Conservation (phyloP, 2,329 filamentous ascomycete species). For the Trichoderma sp. region DNA sequence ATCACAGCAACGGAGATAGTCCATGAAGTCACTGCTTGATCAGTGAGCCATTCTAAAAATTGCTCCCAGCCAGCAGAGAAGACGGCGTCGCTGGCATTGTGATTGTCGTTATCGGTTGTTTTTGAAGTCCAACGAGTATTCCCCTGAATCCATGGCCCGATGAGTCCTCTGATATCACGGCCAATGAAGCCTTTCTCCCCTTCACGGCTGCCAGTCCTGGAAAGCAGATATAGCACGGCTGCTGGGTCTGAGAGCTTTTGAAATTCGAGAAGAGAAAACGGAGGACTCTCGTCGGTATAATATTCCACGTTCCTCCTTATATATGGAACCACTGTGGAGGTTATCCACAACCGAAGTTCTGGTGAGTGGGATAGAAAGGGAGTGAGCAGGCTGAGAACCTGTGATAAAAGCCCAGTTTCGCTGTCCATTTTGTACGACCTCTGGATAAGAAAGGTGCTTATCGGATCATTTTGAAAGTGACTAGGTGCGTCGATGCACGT, state of each 20-base stretch:
- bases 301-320: constrained; percentile 70
- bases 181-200: constrained; percentile 49
- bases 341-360: constrained; percentile 66
- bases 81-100: constrained; percentile 29
- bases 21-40: constrained; percentile 62
- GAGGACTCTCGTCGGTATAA: constrained; percentile 54
- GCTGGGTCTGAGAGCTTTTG: constrained; percentile 59
- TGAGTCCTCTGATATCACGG: constrained; percentile 66
- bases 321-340: constrained; percentile 69
- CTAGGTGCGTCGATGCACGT: constrained; percentile 49
- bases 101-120: constrained; percentile 15
- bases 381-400: constrained; percentile 65
- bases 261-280: constrained; percentile 63
- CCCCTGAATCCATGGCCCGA: constrained; percentile 74
- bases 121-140: constrained; percentile 55
- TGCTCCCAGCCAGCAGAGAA: constrained; percentile 67
- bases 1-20: constrained; percentile 62
- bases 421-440: constrained; percentile 69
- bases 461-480: constrained; percentile 53
- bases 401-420: constrained; percentile 70
- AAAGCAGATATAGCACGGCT: constrained; percentile 64
- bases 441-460: constrained; percentile 67
- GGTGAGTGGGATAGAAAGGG: constrained; percentile 67
- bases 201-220: constrained; percentile 51
- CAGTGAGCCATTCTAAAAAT: constrained; percentile 66